Base-by-base conservation (phyloP, 192 early-diverging fungal genomes). In the Backusella luteola region DNA sequence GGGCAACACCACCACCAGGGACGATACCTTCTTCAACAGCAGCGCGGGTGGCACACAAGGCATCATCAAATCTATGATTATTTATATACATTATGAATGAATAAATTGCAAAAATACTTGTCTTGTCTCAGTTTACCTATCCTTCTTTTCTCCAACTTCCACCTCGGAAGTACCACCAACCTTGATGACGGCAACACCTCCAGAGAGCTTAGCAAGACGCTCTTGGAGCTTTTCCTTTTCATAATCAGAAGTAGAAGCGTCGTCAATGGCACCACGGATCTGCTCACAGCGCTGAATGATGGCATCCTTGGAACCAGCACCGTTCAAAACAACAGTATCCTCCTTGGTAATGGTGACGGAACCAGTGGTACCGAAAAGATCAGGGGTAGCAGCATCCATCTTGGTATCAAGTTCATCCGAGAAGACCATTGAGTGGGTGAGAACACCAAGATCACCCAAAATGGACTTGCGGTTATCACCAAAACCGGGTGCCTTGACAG, bases 121-220 rank as follows among this genome's bases (percentile, higher is more conserved):
- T 29, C 8, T 21, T 44, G 1, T 44, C 11, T 34, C 1, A 29
- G 17, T 19, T 49, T 77, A 86, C 44, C 98, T 90, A 88, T 99
- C 98, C 92, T 99, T 99, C 94, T 98, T 99, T 88, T 99, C 98
- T 66, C 97, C 96, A 44, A 99, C 98, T 87, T 99, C 98, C 67
- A 99, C 95, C 85, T 99, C 98, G 35, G 95, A 96, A 34, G 93
- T 80, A 26, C 98, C 98, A 76, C 98, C 98, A 49, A 99, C 97
- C 83, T 94, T 96, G 84, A 99, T 98, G 78, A 99, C 97, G 53
- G 98, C 98, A 69, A 99, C 98, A 86, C 98, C 98, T 56, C 96
- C 96, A 53, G 92, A 92, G 29, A 99, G 87, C 85, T 98, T 98
- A 76, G 98, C 98, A 81, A 99, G 91, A 76, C 98, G 94, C 87